Evolutionary conservation across 2,329 filamentous ascomycete species (phyloP), one percentile per base, ranked within the genome.

Genomic region (Scleromitrula shiraiana): DNA sequence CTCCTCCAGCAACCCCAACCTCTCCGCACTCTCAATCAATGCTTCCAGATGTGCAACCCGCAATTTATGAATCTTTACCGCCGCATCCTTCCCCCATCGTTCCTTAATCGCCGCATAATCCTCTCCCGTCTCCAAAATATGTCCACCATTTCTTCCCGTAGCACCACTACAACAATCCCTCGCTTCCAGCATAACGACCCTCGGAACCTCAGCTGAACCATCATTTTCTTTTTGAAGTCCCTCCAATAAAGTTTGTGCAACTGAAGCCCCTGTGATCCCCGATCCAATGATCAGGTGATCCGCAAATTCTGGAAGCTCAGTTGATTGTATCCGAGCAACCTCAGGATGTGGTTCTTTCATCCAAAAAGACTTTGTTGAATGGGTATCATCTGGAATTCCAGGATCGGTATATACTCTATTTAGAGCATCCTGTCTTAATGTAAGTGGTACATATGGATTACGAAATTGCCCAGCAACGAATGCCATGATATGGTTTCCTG

Each of bases 111-210:
- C n/a, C 7, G n/a, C 22, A 26, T 44, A 44, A 5, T 44, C 41
- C 22, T 44, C 41, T 12, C 41, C 41, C 4, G 41, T 44, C 32
- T 36, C 41, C 15, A 44, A 15, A 26, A 44, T 36, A 2, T 44
- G 41, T 15, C 41, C 41, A 10, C 78, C 71, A 61, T 85, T 82
- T 59, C 84, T 68, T 14, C 85, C 85, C 1, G 85, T 89, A 19
- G 85, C 85, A 9, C 85, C 85, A 75, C 77, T 88, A 59, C 84
- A 88, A 2, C 80, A 82, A 67, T 89, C 84, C 56, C 85, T 73
- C 10, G 85, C 85, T 66, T 90, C 85, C 4, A 90, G 71, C 67
- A 89, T 73, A 4, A 88, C 69, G 9, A 88, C 75, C 10, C 65
- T 70, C 51, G 71, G 67, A 72, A n/a, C n/a, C n/a, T 65, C 22